Evolutionary conservation across 306 rosid species (phyloP).

Genomic region (Dryas drummondii): DNA sequence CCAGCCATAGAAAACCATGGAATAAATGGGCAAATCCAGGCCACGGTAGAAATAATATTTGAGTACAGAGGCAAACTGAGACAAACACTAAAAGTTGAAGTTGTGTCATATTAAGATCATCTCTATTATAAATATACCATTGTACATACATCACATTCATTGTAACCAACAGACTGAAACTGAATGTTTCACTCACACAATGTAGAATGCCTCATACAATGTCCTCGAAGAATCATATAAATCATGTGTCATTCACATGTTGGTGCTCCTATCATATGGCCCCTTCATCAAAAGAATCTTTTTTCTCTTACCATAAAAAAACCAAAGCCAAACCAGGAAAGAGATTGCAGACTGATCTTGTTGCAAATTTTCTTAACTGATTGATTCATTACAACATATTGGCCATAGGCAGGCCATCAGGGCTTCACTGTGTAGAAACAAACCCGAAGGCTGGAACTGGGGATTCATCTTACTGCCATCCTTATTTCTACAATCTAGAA

Average conservation of each 20-base stretch:
- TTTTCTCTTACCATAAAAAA: neutral
- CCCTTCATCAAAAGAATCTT: neutral
- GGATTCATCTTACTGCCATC: slow-evolving; percentile 13
- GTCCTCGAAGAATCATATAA: neutral
- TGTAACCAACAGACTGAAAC: neutral
- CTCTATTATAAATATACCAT: neutral
- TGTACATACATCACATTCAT: neutral
- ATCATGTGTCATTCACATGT: slow-evolving; percentile 3
- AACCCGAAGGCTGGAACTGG: neutral
- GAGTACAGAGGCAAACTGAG: neutral
- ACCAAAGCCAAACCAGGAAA: neutral
- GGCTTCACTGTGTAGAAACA: neutral
- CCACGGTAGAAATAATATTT: neutral
- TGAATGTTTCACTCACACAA: neutral
- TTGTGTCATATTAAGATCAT: neutral
- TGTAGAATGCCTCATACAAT: slow-evolving; percentile 3
- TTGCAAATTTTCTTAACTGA: neutral
- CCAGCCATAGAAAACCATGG: neutral
- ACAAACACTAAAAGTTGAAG: slow-evolving; percentile 6
- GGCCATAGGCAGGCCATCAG: neutral
- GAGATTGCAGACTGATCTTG: neutral
- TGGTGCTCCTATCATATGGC: neutral
- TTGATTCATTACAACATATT: neutral
- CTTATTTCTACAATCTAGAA: slow-evolving; percentile 12
- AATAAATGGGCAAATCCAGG: neutral